phyloP scores from a whole-genome alignment of 2,329 filamentous ascomycete genomes.

The Ustulina deusta region DNA sequence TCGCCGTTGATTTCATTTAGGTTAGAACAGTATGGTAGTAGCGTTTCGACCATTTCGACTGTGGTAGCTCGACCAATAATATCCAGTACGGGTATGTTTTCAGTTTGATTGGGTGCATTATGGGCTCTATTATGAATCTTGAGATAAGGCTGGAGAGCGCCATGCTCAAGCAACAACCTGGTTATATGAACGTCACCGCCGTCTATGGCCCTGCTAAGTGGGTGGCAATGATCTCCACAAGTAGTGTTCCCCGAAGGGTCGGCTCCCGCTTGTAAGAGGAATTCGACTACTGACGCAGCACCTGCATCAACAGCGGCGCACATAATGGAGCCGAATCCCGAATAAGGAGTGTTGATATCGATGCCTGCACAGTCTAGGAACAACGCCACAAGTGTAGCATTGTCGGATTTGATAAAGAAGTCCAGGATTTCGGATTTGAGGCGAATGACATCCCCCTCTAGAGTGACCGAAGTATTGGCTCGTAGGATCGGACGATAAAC shows the following conservation, averaged over 20 bases:
- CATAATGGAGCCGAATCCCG: background rate
- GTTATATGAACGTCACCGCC: background rate
- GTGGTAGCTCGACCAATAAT: background rate
- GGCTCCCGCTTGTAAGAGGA: background rate
- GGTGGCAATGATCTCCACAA: too few relatives aligned
- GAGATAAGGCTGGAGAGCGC: background rate
- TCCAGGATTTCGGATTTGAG: background rate
- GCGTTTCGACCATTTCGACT: background rate
- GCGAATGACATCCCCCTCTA: background rate
- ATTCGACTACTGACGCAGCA: constrained; percentile 7
- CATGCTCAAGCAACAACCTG: constrained; percentile 8
- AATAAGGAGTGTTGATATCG: background rate
- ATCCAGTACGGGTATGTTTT: background rate
- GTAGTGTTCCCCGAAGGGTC: background rate
- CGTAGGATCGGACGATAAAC: background rate
- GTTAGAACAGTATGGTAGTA: constrained; percentile 4
- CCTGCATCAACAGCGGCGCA: background rate
- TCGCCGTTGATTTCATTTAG: background rate
- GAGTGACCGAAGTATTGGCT: background rate
- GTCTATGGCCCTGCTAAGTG: background rate
- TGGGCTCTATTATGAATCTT: background rate
- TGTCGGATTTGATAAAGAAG: constrained; percentile 11
- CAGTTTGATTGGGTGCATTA: background rate
- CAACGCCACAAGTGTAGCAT: background rate
- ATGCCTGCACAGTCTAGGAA: background rate